Percentiles rank a stretch among this genome's conserved stretches.
Evolutionary conservation across 148 eudicot genomes (phyloP).

Genomic region (Agrostemma githago): DNA sequence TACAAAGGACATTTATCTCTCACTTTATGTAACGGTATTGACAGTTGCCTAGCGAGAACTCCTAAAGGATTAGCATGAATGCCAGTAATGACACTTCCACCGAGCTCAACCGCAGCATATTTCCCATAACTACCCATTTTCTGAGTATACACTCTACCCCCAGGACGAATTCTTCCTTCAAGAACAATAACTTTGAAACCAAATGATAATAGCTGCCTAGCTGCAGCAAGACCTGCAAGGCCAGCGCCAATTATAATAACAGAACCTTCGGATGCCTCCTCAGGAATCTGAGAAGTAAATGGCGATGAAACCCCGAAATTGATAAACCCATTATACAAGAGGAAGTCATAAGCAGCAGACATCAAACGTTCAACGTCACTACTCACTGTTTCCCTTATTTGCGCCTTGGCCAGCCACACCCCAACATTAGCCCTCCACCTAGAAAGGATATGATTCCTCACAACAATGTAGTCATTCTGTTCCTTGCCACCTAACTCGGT

Average conservation of each 20-base stretch:
- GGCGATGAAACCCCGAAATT: constrained; percentile 74
- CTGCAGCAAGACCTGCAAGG: constrained; percentile 92
- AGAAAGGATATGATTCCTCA: constrained; percentile 87
- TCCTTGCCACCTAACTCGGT: constrained; percentile 67
- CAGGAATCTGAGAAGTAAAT: constrained; percentile 53
- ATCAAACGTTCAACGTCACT: constrained; percentile 69
- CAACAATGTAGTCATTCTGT: constrained; percentile 87
- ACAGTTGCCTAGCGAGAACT: constrained; percentile 81
- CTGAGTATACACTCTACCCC: constrained; percentile 89
- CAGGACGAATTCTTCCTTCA: constrained; percentile 87
- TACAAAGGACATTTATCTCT: constrained; percentile 87
- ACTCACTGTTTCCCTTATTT: constrained; percentile 78
- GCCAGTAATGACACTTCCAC: constrained; percentile 94
- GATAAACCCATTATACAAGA: constrained; percentile 70
- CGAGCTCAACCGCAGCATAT: constrained; percentile 74
- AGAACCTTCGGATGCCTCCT: constrained; percentile 66
- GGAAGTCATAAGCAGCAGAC: constrained; percentile 77
- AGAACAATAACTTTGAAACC: constrained; percentile 79
- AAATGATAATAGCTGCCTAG: constrained; percentile 78
- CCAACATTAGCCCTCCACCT: constrained; percentile 80
- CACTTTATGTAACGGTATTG: constrained; percentile 86
- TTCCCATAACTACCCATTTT: constrained; percentile 60
- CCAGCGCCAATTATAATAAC: constrained; percentile 89
- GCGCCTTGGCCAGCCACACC: constrained; percentile 66
- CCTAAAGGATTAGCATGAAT: constrained; percentile 93